These are phyloP conservation scores for Kalmusia sp. DNA, from an alignment of 2,329 filamentous ascomycete genomes.

Conservation along the genomic window DNA sequence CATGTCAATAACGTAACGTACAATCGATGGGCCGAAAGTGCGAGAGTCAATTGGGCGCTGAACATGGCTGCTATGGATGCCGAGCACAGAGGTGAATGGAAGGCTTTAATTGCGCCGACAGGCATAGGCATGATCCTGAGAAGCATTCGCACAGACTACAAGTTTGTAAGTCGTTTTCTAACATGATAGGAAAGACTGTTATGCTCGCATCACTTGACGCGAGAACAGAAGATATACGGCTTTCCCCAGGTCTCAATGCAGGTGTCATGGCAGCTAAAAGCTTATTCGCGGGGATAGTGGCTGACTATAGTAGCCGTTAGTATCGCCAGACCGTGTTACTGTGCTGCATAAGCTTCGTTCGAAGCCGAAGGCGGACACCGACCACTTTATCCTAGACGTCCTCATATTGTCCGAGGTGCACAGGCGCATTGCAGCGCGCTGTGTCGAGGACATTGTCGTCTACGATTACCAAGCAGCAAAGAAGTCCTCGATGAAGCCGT, in stretches of 20 bases:
- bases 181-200: background rate
- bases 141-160: constrained; percentile 83
- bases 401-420: constrained; percentile 77
- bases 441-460: constrained; percentile 78
- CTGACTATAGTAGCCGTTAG: constrained; percentile 63
- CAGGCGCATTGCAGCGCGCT: constrained; percentile 74
- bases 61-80: constrained; percentile 73
- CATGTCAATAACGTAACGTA: constrained; percentile 91
- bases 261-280: background rate
- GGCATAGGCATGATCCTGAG: constrained; percentile 77
- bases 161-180: constrained; percentile 70
- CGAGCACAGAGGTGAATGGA: constrained; percentile 69
- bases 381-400: constrained; percentile 67
- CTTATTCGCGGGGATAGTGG: background rate
- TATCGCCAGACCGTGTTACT: constrained; percentile 82
- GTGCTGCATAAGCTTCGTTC: constrained; percentile 79
- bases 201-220: background rate
- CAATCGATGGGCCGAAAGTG: constrained; percentile 82
- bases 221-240: background rate
- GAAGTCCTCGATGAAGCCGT: constrained; percentile 65
- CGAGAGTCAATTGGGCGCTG: constrained; percentile 77
- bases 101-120: constrained; percentile 69
- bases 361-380: constrained; percentile 56
- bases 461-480: constrained; percentile 73
- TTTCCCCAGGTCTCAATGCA: background rate